A percentile compares a stretch with the other conserved stretches of the same genome.
Evolutionary conservation across 306 rosid species (phyloP).

Genomic region (Dalbergia cultrata): DNA sequence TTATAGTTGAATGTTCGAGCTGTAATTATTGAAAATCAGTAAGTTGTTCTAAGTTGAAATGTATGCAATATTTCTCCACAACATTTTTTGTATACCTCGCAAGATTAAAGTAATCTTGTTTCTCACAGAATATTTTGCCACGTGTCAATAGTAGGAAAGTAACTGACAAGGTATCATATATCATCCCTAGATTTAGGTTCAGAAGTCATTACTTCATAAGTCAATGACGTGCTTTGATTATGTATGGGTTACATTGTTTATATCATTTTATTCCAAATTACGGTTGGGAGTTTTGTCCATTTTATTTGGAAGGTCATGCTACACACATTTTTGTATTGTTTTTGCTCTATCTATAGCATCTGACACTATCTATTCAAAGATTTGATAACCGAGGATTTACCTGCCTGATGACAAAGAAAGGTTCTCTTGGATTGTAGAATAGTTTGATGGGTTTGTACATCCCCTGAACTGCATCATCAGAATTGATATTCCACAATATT

Average conservation of each 20-base stretch:
- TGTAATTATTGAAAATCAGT: neutral
- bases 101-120: neutral
- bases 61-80: neutral
- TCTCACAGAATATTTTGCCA: neutral
- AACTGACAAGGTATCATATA: neutral
- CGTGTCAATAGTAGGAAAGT: neutral
- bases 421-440: slow-evolving; percentile 83
- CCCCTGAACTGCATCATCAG: slow-evolving; percentile 61
- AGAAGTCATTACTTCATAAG: neutral
- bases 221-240: neutral
- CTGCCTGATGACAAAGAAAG: slow-evolving; percentile 89
- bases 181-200: slow-evolving; percentile 18
- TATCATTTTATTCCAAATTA: neutral
- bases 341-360: neutral
- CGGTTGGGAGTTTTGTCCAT: neutral
- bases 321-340: neutral
- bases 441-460: slow-evolving; percentile 81
- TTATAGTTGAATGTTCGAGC: neutral
- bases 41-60: slow-evolving; percentile 14
- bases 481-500: slow-evolving; percentile 67
- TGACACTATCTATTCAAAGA: slow-evolving; percentile 19
- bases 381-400: slow-evolving; percentile 53
- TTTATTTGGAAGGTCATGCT: neutral
- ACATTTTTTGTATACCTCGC: slow-evolving; percentile 21
- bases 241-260: slow-evolving; percentile 16